A percentile compares a stretch with the other conserved stretches of the same genome.
Evolutionary conservation across 257 asterid species (phyloP).

Genomic region (Agastache rugosa): DNA sequence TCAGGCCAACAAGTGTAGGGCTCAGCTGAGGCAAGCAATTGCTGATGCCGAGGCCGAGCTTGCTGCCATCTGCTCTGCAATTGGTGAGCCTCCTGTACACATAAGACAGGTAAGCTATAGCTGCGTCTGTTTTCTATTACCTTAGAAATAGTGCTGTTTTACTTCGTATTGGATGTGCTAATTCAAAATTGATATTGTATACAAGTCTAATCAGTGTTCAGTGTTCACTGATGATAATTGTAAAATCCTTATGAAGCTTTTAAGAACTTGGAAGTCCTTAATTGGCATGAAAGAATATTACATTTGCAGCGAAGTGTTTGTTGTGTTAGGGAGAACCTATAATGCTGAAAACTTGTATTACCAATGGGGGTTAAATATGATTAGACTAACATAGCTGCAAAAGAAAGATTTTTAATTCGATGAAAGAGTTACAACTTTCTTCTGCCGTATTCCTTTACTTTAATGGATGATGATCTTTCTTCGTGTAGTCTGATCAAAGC

Average conservation of each 20-base stretch:
- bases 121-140: not conserved
- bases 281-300: conserved; percentile 13
- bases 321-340: not conserved
- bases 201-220: conserved; percentile 3
- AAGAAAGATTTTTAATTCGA: not conserved
- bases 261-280: conserved; percentile 11
- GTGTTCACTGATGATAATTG: conserved; percentile 7
- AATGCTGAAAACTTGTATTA: conserved; percentile 16
- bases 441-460: conserved; percentile 13
- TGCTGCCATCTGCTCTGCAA: conserved; percentile 86
- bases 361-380: not conserved
- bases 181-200: conserved; percentile 8
- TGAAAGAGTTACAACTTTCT: not conserved
- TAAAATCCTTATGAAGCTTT: not conserved
- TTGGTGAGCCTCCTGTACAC: conserved; percentile 97
- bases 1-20: conserved; percentile 87
- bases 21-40: conserved; percentile 94
- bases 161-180: not conserved
- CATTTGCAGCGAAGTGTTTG: not conserved
- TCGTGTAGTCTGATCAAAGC: conserved; percentile 72
- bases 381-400: conserved; percentile 15
- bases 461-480: conserved; percentile 15
- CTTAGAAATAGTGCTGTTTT: not conserved
- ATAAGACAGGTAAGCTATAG: conserved; percentile 74
- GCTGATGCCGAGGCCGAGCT: conserved; percentile 99